Percentiles rank a stretch among this genome's conserved stretches.
Conservation (phyloP, 495 filamentous ascomycete species). For the Podospora appendiculata region DNA sequence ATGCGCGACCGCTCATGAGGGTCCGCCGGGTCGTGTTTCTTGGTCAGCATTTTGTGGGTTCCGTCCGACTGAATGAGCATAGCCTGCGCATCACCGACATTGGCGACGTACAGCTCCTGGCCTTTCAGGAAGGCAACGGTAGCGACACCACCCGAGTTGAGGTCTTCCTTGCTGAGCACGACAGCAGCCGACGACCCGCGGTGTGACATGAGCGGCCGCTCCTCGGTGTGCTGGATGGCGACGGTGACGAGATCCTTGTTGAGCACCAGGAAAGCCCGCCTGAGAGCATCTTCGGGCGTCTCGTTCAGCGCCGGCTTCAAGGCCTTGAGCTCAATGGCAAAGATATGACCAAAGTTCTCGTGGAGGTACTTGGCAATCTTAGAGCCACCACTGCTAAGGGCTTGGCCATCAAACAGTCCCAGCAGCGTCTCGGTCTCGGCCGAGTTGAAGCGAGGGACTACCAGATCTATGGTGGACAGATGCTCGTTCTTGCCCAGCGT, state of each 20-base stretch:
- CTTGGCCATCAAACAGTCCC: slow-evolving; percentile 92
- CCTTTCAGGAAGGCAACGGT: slow-evolving; percentile 84
- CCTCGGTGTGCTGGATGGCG: slow-evolving; percentile 76
- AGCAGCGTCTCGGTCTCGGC: slow-evolving; percentile 83
- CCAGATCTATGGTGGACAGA: slow-evolving; percentile 94
- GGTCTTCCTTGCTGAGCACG: slow-evolving; percentile 76
- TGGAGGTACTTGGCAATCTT: slow-evolving; percentile 94
- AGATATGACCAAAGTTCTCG: slow-evolving; percentile 82
- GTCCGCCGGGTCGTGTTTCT: slow-evolving; percentile 88
- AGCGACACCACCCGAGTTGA: slow-evolving; percentile 82
- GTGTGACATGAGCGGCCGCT: slow-evolving; percentile 52
- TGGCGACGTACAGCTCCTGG: slow-evolving; percentile 88
- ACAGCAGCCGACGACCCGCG: slow-evolving; percentile 60
- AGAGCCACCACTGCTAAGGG: slow-evolving; percentile 75
- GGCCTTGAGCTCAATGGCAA: slow-evolving; percentile 73
- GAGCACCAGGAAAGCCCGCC: slow-evolving; percentile 76
- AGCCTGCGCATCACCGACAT: slow-evolving; percentile 90
- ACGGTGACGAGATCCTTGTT: slow-evolving; percentile 91
- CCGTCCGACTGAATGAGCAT: slow-evolving; percentile 88
- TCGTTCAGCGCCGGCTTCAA: slow-evolving; percentile 50
- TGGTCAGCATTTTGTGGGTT: slow-evolving; percentile 68
- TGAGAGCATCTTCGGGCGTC: slow-evolving; percentile 71
- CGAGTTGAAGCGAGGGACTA: slow-evolving; percentile 87
- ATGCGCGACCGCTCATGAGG: slow-evolving; percentile 77
- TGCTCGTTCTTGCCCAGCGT: slow-evolving; percentile 90